phyloP scores from a whole-genome alignment of 2,329 filamentous ascomycete genomes.

The Ramularia collo-cygni region DNA sequence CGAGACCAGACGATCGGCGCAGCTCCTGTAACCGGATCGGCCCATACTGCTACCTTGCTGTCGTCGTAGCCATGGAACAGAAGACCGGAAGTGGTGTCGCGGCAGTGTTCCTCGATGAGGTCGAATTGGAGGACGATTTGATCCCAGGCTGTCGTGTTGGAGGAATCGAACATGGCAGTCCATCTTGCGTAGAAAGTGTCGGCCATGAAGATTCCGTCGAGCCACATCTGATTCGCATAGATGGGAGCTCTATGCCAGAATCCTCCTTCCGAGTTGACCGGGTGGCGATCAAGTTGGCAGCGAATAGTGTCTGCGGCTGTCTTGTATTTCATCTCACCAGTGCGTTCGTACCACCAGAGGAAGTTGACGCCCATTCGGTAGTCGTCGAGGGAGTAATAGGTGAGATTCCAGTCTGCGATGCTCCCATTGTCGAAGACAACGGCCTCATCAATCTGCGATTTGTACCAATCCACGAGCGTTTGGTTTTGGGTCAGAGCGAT shows the following conservation, averaged over 20 bases:
- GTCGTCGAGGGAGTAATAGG: constrained; percentile 39
- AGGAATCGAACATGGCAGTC: constrained; percentile 12
- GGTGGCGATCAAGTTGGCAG: constrained; percentile 25
- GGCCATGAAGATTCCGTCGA: constrained; percentile 47
- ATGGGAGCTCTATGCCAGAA: constrained; percentile 30
- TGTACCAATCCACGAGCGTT: constrained; percentile 16
- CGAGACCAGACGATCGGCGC: constrained; percentile 49
- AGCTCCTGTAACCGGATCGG: constrained; percentile 44
- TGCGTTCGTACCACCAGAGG: constrained; percentile 20
- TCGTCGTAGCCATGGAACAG: constrained; percentile 52
- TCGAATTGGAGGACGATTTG: constrained; percentile 28
- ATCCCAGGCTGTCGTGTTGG: constrained; percentile 26
- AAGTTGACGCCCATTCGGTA: constrained; percentile 27
- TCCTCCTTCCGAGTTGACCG: constrained; percentile 22
- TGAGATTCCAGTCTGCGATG: constrained; percentile 41
- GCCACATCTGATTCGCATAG: constrained; percentile 47
- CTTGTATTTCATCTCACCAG: constrained; percentile 18
- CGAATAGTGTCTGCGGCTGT: constrained; percentile 18
- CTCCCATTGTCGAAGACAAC: constrained; percentile 45
- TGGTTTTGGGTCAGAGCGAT: constrained; percentile 13
- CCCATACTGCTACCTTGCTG: constrained; percentile 45
- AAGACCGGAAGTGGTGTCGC: constrained; percentile 37
- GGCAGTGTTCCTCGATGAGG: constrained; percentile 41
- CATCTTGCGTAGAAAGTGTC: constrained; percentile 37
- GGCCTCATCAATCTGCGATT: constrained; percentile 30